Evolutionary conservation across 192 early-diverging fungal genomes (phyloP).

Genomic region (Coemansia sp.): DNA sequence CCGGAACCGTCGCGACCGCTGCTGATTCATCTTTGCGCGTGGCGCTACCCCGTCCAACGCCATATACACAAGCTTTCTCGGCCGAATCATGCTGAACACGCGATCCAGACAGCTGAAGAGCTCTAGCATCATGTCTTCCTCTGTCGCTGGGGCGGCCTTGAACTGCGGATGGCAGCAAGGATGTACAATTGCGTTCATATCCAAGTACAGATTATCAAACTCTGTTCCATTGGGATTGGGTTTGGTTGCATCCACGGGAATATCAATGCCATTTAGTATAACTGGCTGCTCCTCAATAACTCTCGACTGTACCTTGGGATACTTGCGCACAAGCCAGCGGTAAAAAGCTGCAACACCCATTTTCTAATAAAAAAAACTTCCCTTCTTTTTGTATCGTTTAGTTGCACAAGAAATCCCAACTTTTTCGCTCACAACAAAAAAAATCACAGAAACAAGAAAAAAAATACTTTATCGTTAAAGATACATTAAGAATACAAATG

Average conservation of each 20-base stretch:
- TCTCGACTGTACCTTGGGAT: conserved; percentile 65
- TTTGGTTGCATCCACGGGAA: conserved; percentile 83
- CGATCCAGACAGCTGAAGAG: conserved; percentile 97
- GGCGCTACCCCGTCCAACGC: conserved; percentile 99
- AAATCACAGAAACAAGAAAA: conserved; percentile 1
- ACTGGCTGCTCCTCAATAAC: conserved; percentile 72
- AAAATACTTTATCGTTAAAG: conserved; percentile 6
- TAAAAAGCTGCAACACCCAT: conserved; percentile 85
- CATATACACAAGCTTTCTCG: conserved; percentile 95
- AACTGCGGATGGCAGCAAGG: conserved; percentile 75
- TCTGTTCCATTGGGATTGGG: conserved; percentile 90
- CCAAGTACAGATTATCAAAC: conserved; percentile 96
- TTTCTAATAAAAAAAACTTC: background rate
- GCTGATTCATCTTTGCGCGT: conserved; percentile 99
- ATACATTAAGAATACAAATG: background rate
- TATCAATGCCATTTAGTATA: conserved; percentile 65
- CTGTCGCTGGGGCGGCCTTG: conserved; percentile 66
- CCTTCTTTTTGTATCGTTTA: background rate
- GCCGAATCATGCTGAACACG: conserved; percentile 88
- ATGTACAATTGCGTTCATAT: conserved; percentile 98
- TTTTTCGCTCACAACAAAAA: background rate
- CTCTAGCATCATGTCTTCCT: conserved; percentile 94
- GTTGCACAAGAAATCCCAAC: background rate
- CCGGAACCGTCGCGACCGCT: conserved; percentile 95
- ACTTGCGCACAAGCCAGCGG: conserved; percentile 76